Base-by-base conservation (phyloP, 805 yeast genomes). In the Lachancea waltii region DNA sequence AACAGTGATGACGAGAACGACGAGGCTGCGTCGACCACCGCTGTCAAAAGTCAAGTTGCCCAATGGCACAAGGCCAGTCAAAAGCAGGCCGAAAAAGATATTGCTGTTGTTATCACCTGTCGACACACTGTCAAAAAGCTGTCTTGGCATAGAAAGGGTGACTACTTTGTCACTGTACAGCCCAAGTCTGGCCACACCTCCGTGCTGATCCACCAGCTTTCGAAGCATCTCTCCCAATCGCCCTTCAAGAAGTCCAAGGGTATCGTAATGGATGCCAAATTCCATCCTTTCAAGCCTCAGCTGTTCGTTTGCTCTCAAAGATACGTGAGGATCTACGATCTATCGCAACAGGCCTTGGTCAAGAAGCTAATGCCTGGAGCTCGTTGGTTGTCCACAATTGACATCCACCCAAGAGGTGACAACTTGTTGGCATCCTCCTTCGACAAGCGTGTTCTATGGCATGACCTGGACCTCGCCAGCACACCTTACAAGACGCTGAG, bases 111-210 rank as follows among this genome's bases (percentile, higher is more conserved):
- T 14, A 73, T 92, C 34, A 75, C 82, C 37, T 70, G 82, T 45
- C 60, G 66, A 13, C 73, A 78, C 45, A 73, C 84, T 0, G 76
- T 90, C 45, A 87, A 85, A 63, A 81, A 79, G 55, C 49, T 92
- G 16, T 75, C 95, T 48, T 92, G 98, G 98, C 98, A 92, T 63
- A 74, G 96, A 61, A 83, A 84, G 56, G 98, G 98, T 53, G 98
- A 92, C 67, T 92, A 92, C 60, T 85, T 92, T 52, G 95, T 90
- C 47, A 80, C 95, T 3, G 95, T 86, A n/a, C 79, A 95, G n/a
- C 97, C 97, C 36, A 92, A 85, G 36, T 82, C 86, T 36, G 85
- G 84, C 39, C 79, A 86, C 56, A 75, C 89, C 8, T 81, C 97
- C 5, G 95, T 92, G 28, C 70, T 92, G 44, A 86, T 92, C 47